A percentile compares a stretch with the other conserved stretches of the same genome.
phyloP scores from a whole-genome alignment of 352 stramenopile genomes.

The Achlya hypogyna region DNA sequence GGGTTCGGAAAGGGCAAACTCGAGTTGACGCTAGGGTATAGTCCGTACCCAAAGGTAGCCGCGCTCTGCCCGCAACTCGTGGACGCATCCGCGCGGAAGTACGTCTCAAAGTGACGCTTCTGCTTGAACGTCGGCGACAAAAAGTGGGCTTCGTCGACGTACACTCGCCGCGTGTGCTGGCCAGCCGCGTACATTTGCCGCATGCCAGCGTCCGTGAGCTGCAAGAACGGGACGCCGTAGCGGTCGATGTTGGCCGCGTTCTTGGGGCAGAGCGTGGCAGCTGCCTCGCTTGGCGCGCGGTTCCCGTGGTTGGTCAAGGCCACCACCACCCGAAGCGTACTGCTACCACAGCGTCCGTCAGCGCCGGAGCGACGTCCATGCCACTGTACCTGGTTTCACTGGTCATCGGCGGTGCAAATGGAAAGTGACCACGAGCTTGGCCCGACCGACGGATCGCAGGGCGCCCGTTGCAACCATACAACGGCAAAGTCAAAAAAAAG shows the following conservation, averaged over 20 bases:
- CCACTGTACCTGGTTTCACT: background rate
- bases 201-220: slow-evolving; percentile 79
- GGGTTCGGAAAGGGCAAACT: slow-evolving; percentile 50
- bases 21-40: slow-evolving; percentile 68
- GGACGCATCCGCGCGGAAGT: slow-evolving; percentile 72
- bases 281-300: slow-evolving; percentile 58
- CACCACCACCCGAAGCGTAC: slow-evolving; percentile 59
- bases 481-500: too few relatives aligned
- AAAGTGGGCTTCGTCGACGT: slow-evolving; percentile 60
- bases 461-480: too few relatives aligned
- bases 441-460: too few relatives aligned
- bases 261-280: slow-evolving; percentile 42
- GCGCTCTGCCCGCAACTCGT: slow-evolving; percentile 74
- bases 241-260: slow-evolving; percentile 59
- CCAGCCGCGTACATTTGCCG: slow-evolving; percentile 57
- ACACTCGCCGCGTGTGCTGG: slow-evolving; percentile 56
- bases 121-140: slow-evolving; percentile 61
- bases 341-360: slow-evolving; percentile 16
- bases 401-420: background rate
- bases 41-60: slow-evolving; percentile 52
- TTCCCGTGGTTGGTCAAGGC: slow-evolving; percentile 73
- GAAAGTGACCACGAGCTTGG: background rate
- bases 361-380: background rate
- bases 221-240: slow-evolving; percentile 70
- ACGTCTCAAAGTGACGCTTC: slow-evolving; percentile 71